Base-by-base conservation (phyloP, 345 rosid species). In the Bruguiera parviflora region DNA sequence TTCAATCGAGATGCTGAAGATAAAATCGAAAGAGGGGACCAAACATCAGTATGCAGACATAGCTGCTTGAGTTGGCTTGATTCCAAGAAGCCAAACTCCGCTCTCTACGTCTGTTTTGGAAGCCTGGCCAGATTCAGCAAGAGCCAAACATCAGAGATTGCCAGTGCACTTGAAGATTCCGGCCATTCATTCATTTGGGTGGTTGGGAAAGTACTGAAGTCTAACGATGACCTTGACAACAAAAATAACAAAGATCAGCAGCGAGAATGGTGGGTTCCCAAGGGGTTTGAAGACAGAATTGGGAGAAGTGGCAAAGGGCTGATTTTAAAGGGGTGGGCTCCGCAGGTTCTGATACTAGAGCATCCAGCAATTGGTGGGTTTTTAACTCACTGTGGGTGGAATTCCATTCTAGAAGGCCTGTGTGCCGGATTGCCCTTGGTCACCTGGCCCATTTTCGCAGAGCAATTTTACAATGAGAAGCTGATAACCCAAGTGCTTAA, bases 321-420 rank as follows among this genome's bases (percentile, higher is more conserved):
- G 24, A 24, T 75, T 3, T 64, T 79, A 19, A 75, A 63, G 51
- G 83, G 80, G 49, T 79, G 81, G 85, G 79, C 81, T 13, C 84
- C 79, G 2, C 81, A 68, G 55, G 55, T 73, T 51, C 29, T 73
- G 59, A 79, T 79, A 63, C 66, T 84, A 3, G 82, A 73, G 21
- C 85, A 79, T 73, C 69, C 71, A 1, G 73, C 82, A 20, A 69
- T 75, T 9, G 79, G 80, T 47, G 77, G 80, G 63, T 79, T 73
- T 47, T 51, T 75, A 63, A 79, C 87, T 16, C 87, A 77, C 22
- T 81, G 85, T n/a, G 85, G 85, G 5, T 82, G 83, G 82, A 82
- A 80, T 64, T 80, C 84, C 1, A 73, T 75, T n/a, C 71, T 82
- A 5, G 76, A 84, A 69, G 84, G 79, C 21, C 31, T 82, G 5